Percentiles rank a stretch among this genome's conserved stretches.
phyloP scores from a whole-genome alignment of 768 basidiomycete genomes.

The Lactifluus piperatus region DNA sequence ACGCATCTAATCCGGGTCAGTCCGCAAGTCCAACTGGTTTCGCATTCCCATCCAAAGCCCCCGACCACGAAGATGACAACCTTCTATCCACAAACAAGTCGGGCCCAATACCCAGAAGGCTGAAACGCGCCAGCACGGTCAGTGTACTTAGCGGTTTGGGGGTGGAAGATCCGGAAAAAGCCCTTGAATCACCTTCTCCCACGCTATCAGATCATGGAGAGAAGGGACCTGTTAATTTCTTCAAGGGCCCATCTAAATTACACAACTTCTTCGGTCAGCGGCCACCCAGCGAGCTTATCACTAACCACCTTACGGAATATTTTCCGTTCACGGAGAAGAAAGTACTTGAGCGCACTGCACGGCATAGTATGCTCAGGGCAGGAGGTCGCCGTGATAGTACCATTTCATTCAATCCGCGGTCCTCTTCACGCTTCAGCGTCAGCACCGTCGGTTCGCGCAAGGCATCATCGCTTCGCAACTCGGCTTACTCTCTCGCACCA shows the following conservation, averaged over 20 bases:
- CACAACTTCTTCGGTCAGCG: constrained; percentile 98
- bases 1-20: constrained; percentile 22
- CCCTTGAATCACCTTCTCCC: constrained; percentile 49
- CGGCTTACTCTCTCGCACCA: constrained; percentile 37
- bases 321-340: constrained; percentile 93
- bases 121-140: constrained; percentile 90
- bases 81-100: constrained; percentile 1
- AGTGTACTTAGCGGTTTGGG: constrained; percentile 93
- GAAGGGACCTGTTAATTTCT: constrained; percentile 21
- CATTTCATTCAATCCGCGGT: constrained; percentile 37
- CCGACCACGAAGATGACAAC: constrained; percentile 34
- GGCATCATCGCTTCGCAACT: constrained; percentile 36
- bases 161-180: constrained; percentile 67
- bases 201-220: constrained; percentile 30
- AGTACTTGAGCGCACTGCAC: constrained; percentile 76
- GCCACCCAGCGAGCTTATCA: constrained; percentile 95
- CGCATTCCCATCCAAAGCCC: constrained; percentile 19
- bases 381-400: constrained; percentile 44
- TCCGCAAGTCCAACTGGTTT: constrained; percentile 31
- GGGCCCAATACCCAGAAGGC: constrained; percentile 34
- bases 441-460: constrained; percentile 42
- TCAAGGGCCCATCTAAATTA: constrained; percentile 56
- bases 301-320: constrained; percentile 87
- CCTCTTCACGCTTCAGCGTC: constrained; percentile 52
- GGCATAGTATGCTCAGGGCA: constrained; percentile 79